Base-by-base conservation (phyloP, 495 filamentous ascomycete genomes). In the Evansstolkia leycettana region DNA sequence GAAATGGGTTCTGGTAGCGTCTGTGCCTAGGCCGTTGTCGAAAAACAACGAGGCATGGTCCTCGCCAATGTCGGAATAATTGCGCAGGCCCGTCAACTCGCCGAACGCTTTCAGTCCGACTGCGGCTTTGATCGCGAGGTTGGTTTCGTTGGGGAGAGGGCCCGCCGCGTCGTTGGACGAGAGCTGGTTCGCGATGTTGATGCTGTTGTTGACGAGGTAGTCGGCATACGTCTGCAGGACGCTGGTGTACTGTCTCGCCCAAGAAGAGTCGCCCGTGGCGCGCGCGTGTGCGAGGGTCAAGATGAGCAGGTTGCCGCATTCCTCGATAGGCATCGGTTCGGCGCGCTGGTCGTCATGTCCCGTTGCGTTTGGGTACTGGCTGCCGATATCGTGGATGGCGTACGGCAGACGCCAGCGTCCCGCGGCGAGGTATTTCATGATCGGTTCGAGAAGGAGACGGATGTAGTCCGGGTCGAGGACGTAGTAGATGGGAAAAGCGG, bases 161-260 rank as follows among this genome's bases (percentile, higher is more conserved):
- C 67, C 69, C 5, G 64, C 62, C 13, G 64, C 65, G 43, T 75
- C 73, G 41, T 73, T 72, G 2, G 69, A 72, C 26, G 67, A 72
- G 10, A 72, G 57, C 42, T 78, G 73, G 2, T 55, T 39, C 1
- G 52, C 48, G 5, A 69, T 67, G 19, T 72, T 41, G 14, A 76
- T 46, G 23, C 65, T 57, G 34, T 69, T 65, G 2, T 58, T 48
- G 11, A 67, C 52, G 5, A 76, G 57, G 38, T 72, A 74, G 40
- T 72, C 59, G 6, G 70, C 64, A 39, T 73, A 76, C 9, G 42
- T 39, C 11, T 48, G 42, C 53, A 69, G 50, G 17, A 64, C 40
- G 1, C 39, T 20, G 13, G 40, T 38, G 39, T 72, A 61, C 19
- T 56, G 42, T 7, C 39, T 31, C 7, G 46, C 41, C 58, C 59